Evolutionary conservation across 495 filamentous ascomycete species (phyloP), one percentile per base, ranked within the genome.

Genomic region (Penicillium tannophilum): DNA sequence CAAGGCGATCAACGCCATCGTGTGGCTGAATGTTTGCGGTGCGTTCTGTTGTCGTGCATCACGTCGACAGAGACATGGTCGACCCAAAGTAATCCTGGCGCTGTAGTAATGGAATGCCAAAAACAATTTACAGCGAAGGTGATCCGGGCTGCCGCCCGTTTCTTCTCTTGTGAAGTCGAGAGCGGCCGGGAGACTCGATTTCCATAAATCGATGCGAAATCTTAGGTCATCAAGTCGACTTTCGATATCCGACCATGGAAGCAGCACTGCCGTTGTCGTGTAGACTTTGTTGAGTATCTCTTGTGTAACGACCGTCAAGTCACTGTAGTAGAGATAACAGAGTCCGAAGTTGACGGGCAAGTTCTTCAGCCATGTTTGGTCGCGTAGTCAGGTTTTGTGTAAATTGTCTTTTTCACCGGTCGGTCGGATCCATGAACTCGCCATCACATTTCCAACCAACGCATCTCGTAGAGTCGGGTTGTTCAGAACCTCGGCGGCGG

Each of bases 221-320:
- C 80, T 74, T 51, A 88, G 66, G 6, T 72, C 71, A 16, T 68
- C 68, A 24, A 89, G 88, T 1, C 70, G 78, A n/a, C 73, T 71
- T 65, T 90, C 84, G 12, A 88, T 79, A 26, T 85, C 76, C 41
- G 73, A 67, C 87, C 86, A 89, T 19, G 79, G 81, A 19, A 74
- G 66, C 45, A 67, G 71, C 20, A 78, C 76, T 7, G 74, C 79
- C 19, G 77, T 76, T 5, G 84, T 73, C 7, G 80, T 82, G 49
- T 90, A 89, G 10, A 90, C 76, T 20, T 74, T 73, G 33, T 76
- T 77, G 28, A 88, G 56, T 14, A 83, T 81, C 54, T 84, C 77
- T 41, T 85, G 78, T 0, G 73, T 77, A 23, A 89, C 76, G 17
- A 79, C 77, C 16, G 73, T 72, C 2, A 87, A 67, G 55, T 83